These are phyloP conservation scores for Strobilomyces confusus DNA, from an alignment of 768 basidiomycete genomes.

Conservation along the genomic window DNA sequence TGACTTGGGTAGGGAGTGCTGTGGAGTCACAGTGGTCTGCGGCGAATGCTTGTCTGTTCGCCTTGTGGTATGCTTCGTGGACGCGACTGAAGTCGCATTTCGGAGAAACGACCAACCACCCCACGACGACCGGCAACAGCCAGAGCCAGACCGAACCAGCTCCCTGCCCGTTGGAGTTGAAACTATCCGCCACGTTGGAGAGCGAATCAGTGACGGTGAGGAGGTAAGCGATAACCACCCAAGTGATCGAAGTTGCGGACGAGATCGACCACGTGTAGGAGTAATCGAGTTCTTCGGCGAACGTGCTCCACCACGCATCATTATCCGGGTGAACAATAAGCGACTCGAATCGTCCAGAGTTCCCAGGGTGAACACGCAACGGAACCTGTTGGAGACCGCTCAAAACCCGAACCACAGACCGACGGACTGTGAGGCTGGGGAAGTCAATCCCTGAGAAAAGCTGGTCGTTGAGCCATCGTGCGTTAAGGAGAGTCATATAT, in stretches of 20 bases:
- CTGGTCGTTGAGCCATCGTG: slow-evolving; percentile 37
- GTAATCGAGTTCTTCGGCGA: slow-evolving; percentile 34
- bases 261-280: slow-evolving; percentile 40
- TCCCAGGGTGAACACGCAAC: slow-evolving; percentile 24
- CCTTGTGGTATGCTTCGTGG: slow-evolving; percentile 11
- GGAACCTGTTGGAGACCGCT: slow-evolving; percentile 42
- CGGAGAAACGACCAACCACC: slow-evolving; percentile 40
- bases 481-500: slow-evolving; percentile 39
- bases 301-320: slow-evolving; percentile 39
- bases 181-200: slow-evolving; percentile 11
- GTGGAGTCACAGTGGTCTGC: background rate
- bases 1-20: background rate
- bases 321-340: slow-evolving; percentile 41
- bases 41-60: slow-evolving; percentile 6
- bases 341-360: slow-evolving; percentile 33
- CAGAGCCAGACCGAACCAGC: slow-evolving; percentile 42
- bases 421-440: slow-evolving; percentile 8
- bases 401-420: slow-evolving; percentile 31
- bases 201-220: slow-evolving; percentile 17
- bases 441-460: slow-evolving; percentile 30
- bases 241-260: slow-evolving; percentile 37
- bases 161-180: slow-evolving; percentile 35
- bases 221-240: slow-evolving; percentile 43
- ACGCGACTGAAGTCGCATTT: slow-evolving; percentile 36
- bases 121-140: slow-evolving; percentile 38